Conservation (phyloP, 129 eudicot species). For the Rutidosis leptorrhynchoides region DNA sequence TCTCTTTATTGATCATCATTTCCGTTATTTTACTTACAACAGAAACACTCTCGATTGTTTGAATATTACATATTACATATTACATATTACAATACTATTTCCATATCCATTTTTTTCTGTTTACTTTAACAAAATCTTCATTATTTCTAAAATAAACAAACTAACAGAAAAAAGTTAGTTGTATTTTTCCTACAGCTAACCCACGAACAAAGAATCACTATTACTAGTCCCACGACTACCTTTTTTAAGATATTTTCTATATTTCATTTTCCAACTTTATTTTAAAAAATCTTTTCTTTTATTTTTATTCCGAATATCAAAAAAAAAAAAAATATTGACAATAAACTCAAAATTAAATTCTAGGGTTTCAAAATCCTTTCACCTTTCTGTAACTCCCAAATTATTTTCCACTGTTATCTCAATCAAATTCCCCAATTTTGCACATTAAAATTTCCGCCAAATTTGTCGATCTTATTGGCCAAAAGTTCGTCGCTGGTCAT, state of each 20-base stretch:
- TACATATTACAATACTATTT: too few species aligned
- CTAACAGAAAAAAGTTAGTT: constrained; percentile 18
- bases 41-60: too few species aligned
- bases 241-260: neutral
- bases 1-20: neutral
- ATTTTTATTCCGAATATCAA: constrained; percentile 11
- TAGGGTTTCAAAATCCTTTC: constrained; percentile 27
- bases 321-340: neutral
- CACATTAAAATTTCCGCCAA: neutral
- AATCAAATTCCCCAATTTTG: neutral
- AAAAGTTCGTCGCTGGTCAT: constrained; percentile 15
- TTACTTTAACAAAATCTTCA: too few species aligned
- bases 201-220: constrained; percentile 27
- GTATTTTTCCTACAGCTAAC: constrained; percentile 21
- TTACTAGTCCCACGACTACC: constrained; percentile 19
- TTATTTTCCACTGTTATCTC: constrained; percentile 16
- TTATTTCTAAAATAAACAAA: neutral
- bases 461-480: neutral
- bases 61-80: too few species aligned
- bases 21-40: neutral
- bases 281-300: neutral
- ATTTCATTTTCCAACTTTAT: neutral
- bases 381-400: constrained; percentile 11
- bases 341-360: constrained; percentile 3
- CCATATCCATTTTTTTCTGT: too few species aligned